Evolutionary conservation across 345 rosid species (phyloP), one percentile per base, ranked within the genome.

Genomic region (Eucalyptus victrix): DNA sequence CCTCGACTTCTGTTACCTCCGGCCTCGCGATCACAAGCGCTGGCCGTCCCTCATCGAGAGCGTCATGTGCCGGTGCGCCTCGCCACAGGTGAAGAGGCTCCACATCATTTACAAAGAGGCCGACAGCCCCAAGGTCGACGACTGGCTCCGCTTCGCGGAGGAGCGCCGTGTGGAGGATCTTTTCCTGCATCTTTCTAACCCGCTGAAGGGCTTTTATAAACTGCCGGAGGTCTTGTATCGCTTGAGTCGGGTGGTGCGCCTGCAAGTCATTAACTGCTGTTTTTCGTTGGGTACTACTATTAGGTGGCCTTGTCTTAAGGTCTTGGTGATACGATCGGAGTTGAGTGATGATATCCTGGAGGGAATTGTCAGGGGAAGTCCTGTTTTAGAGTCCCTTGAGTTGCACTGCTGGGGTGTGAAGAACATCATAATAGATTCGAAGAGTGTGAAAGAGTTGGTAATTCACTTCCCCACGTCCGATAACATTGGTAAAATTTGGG

Each of bases 111-210:
- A 28, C 67, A 3, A 60, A 3, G 8, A 6, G 67, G 32, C 67
- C 17, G 30, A 58, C 65, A 26, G 65, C 65, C 65, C n/a, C 65
- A 28, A 60, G 32, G 32, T 60, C n/a, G 67, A 60, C 67, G 32
- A 28, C 32, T 60, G 67, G n/a, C 67, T 60, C 12, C 67, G 67
- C 32, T 60, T 60, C 17, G 16, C 67, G 2, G 67, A 60, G 67
- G 17, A 12, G 8, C 67, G 32, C 32, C 8, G 32, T 12, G 67
- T 28, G 67, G 67, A 60, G 67, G 67, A 60, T 60, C 32, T 60
- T 60, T n/a, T 6, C 8, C 32, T 60, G 7, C 0, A 0, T 58
- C n/a, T 58, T 3, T 19, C 0, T 26, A 0, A 24, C 7, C 65
- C 6, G 14, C n/a, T 1, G 65, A 5, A 30, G 28, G n/a, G 28